These are phyloP conservation scores for Sonneratia alba DNA, from an alignment of 345 rosid genomes.

Conservation along the genomic window DNA sequence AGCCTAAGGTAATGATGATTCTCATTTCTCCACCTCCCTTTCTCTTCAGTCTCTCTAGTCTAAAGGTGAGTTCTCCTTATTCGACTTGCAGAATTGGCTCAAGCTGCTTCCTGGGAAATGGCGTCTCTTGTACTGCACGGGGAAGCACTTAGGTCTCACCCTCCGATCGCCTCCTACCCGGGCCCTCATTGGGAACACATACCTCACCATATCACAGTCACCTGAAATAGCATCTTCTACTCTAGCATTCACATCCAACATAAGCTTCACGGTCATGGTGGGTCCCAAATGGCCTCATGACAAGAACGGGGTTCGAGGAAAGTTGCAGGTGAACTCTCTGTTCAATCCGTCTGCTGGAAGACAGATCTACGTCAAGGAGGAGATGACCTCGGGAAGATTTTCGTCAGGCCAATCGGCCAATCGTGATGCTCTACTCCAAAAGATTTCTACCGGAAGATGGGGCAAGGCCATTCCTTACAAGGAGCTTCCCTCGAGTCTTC, in stretches of 20 bases:
- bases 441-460: conserved; percentile 55
- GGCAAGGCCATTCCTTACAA: conserved; percentile 61
- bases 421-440: conserved; percentile 39
- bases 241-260: conserved; percentile 43
- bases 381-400: conserved; percentile 33
- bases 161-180: conserved; percentile 76
- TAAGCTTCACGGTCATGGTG: conserved; percentile 50
- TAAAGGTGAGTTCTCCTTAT: not conserved
- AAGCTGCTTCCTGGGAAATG: conserved; percentile 84
- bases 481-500: conserved; percentile 82
- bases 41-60: not conserved
- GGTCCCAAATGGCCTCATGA: conserved; percentile 69
- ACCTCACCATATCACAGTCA: conserved; percentile 41
- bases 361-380: conserved; percentile 69
- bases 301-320: conserved; percentile 53
- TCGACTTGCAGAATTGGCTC: conserved; percentile 54
- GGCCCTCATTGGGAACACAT: conserved; percentile 54
- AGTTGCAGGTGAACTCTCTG: conserved; percentile 44
- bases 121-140: conserved; percentile 76
- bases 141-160: conserved; percentile 83
- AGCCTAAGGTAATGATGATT: conserved; percentile 48
- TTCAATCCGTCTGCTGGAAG: conserved; percentile 52
- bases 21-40: not conserved
- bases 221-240: conserved; percentile 20
- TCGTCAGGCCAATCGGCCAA: conserved; percentile 34